A percentile compares a stretch with the other conserved stretches of the same genome.
Evolutionary conservation across 176 grass and related monocot genomes (phyloP).

Genomic region (Carex littledalei): DNA sequence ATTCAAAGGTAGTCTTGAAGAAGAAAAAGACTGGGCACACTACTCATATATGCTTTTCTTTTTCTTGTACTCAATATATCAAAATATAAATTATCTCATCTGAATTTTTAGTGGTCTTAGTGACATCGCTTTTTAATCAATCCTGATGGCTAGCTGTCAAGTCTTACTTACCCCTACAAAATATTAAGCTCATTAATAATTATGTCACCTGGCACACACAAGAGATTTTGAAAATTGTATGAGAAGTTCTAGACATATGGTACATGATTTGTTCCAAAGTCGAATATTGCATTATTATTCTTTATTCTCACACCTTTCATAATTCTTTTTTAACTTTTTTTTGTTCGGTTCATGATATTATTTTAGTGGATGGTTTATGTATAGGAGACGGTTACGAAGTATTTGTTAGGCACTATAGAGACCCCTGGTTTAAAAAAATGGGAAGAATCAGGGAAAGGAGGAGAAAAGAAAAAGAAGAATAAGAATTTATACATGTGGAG

Average conservation of each 20-base stretch:
- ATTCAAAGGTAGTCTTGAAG: background rate
- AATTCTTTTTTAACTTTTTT: too few species aligned
- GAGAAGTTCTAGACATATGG: background rate
- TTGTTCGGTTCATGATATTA: background rate
- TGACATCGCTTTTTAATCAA: background rate
- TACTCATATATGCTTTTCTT: background rate
- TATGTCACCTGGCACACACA: background rate
- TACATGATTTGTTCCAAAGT: background rate
- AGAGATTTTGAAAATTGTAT: background rate
- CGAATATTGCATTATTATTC: too few species aligned
- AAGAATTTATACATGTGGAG: conserved; percentile 16
- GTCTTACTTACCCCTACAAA: conserved; percentile 6
- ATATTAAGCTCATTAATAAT: background rate
- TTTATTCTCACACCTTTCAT: background rate
- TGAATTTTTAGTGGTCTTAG: background rate
- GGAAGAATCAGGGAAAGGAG: background rate
- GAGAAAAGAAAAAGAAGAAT: background rate
- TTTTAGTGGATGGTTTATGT: background rate
- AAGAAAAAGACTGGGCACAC: background rate
- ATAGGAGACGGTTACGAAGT: background rate
- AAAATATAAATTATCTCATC: background rate
- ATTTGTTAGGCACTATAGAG: background rate
- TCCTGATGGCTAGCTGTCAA: background rate
- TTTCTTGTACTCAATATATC: background rate
- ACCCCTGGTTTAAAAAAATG: background rate